Conservation (phyloP, 139 green algal genomes). For the Nannochloris sp. region DNA sequence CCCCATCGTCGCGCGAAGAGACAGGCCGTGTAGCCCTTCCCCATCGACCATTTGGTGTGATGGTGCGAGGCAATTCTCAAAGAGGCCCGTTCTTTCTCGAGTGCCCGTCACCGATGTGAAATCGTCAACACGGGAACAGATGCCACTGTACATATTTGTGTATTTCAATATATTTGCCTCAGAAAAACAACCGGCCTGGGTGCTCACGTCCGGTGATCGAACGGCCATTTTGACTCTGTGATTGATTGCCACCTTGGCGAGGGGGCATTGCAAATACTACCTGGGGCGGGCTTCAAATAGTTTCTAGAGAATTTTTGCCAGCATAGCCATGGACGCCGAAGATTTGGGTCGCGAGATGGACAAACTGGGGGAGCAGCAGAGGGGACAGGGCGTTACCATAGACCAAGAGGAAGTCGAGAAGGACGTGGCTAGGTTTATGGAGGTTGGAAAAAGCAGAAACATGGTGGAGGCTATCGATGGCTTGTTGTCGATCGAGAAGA, state of each 20-base stretch:
- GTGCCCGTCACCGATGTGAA: not conserved
- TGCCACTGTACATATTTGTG: not conserved
- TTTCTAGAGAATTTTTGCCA: not conserved
- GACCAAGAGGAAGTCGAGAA: slow-evolving; percentile 13
- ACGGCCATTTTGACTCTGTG: not conserved
- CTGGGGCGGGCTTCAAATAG: not conserved
- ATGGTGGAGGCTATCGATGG: slow-evolving; percentile 49
- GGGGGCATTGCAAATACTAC: not conserved
- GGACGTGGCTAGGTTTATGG: slow-evolving; percentile 12
- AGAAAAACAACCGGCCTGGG: not conserved
- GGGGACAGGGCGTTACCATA: slow-evolving; percentile 7
- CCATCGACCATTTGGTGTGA: too few relatives aligned
- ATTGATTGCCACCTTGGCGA: not conserved
- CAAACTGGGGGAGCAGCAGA: slow-evolving; percentile 11
- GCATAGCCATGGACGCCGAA: slow-evolving; percentile 8
- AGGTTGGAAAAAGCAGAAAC: slow-evolving; percentile 10
- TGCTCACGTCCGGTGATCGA: not conserved
- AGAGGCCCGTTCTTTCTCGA: too few relatives aligned
- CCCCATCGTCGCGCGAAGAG: too few relatives aligned
- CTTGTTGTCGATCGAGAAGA: slow-evolving; percentile 80
- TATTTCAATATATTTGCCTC: not conserved
- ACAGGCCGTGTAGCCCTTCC: too few relatives aligned
- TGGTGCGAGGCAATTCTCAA: too few relatives aligned
- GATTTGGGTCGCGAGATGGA: slow-evolving; percentile 16
- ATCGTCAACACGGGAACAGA: not conserved